phyloP scores from a whole-genome alignment of 2,329 filamentous ascomycete genomes.

The Ampelomyces quisqualis region DNA sequence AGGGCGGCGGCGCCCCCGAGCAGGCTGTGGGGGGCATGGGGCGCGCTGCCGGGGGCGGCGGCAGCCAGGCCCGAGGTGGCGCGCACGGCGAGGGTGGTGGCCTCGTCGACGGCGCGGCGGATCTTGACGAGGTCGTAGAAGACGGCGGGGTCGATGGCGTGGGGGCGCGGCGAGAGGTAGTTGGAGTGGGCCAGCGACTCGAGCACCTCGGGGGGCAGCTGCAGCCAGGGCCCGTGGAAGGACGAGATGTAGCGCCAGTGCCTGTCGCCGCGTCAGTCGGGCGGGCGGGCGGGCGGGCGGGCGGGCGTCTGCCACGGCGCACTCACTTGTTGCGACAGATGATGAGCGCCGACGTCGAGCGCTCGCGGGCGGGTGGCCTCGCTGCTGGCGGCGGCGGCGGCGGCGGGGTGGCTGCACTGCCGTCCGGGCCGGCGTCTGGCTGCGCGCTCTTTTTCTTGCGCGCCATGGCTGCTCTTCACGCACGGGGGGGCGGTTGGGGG shows the following conservation, averaged over 20 bases:
- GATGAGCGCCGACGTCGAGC: slow-evolving; percentile 36
- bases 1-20: slow-evolving; percentile 55
- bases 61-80: slow-evolving; percentile 73
- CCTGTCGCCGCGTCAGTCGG: slow-evolving; percentile 49
- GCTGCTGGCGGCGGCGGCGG: slow-evolving; percentile 14
- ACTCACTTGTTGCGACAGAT: slow-evolving; percentile 50
- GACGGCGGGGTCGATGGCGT: slow-evolving; percentile 74
- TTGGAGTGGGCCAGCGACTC: slow-evolving; percentile 77
- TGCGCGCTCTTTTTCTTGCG: slow-evolving; percentile 40
- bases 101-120: slow-evolving; percentile 75
- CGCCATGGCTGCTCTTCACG: slow-evolving; percentile 25
- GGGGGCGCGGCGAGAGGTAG: slow-evolving; percentile 73
- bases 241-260: slow-evolving; percentile 85
- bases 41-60: slow-evolving; percentile 60
- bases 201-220: slow-evolving; percentile 75
- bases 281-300: slow-evolving; percentile 1
- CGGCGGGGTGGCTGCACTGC: slow-evolving; percentile 13
- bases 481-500: not conserved
- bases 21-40: slow-evolving; percentile 54
- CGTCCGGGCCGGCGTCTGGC: slow-evolving; percentile 17
- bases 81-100: slow-evolving; percentile 73
- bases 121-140: slow-evolving; percentile 86
- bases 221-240: slow-evolving; percentile 81
- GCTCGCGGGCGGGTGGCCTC: slow-evolving; percentile 10
- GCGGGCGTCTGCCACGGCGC: slow-evolving; percentile 25